Conservation (phyloP, 345 rosid species). For the Tarenaya hassleriana region DNA sequence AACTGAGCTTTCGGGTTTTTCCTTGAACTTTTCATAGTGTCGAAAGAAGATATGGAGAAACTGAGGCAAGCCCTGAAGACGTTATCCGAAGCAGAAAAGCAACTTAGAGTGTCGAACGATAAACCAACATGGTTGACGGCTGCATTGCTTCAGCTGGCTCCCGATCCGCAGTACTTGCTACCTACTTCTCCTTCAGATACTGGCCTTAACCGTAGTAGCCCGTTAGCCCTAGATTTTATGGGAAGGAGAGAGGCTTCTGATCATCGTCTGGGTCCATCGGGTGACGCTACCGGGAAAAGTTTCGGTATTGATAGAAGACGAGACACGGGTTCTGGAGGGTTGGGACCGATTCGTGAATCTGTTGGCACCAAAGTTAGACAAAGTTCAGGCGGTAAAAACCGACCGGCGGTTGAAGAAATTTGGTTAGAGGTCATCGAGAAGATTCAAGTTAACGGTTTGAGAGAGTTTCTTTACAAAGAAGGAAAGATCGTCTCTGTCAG, state of each 20-base stretch:
- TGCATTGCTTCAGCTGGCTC: constrained; percentile 96
- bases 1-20: background rate
- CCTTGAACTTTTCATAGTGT: constrained; percentile 57
- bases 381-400: constrained; percentile 26
- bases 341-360: background rate
- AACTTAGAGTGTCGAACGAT: constrained; percentile 82
- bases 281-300: constrained; percentile 39
- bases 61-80: constrained; percentile 91
- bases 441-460: constrained; percentile 42
- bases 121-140: constrained; percentile 96
- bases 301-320: constrained; percentile 42
- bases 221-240: constrained; percentile 29
- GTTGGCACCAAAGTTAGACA: background rate
- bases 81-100: constrained; percentile 92
- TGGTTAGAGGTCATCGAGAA: constrained; percentile 77
- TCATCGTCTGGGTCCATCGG: constrained; percentile 7
- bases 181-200: constrained; percentile 58
- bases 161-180: constrained; percentile 77
- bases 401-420: constrained; percentile 56
- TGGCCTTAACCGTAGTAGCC: constrained; percentile 52
- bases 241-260: too few species aligned
- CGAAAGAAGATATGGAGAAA: constrained; percentile 93
- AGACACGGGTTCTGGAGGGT: constrained; percentile 23
- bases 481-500: constrained; percentile 76
- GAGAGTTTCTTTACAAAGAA: constrained; percentile 72